These are phyloP conservation scores for Choiromyces venosus DNA, from an alignment of 495 filamentous ascomycete species.

Conservation along the genomic window DNA sequence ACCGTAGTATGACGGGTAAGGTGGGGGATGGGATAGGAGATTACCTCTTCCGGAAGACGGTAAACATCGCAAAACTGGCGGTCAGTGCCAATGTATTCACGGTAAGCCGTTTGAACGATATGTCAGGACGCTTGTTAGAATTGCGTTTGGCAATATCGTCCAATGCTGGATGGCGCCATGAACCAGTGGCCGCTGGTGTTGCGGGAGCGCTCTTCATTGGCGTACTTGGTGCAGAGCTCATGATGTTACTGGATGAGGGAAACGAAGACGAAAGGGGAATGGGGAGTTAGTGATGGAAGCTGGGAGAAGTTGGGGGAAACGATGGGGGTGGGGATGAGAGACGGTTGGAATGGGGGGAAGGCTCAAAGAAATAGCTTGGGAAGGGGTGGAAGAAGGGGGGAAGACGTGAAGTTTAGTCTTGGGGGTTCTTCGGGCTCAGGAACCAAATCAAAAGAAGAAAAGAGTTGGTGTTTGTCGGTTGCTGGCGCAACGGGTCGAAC, in stretches of 20 bases:
- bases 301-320: neutral
- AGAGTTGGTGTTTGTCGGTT: neutral
- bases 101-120: slow-evolving; percentile 58
- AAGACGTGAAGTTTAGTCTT: neutral
- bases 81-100: slow-evolving; percentile 59
- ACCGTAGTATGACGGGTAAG: slow-evolving; percentile 4
- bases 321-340: neutral
- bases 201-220: slow-evolving; percentile 19
- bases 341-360: neutral
- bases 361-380: neutral
- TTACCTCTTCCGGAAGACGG: slow-evolving; percentile 30
- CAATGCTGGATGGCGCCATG: slow-evolving; percentile 80
- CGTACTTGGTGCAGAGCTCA: slow-evolving; percentile 32
- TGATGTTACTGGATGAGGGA: neutral
- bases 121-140: slow-evolving; percentile 60
- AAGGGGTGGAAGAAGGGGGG: neutral
- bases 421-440: neutral
- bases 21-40: slow-evolving; percentile 41
- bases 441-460: neutral
- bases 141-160: slow-evolving; percentile 71
- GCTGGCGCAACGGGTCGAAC: neutral
- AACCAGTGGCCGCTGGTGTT: slow-evolving; percentile 58
- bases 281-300: neutral
- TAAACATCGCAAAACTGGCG: slow-evolving; percentile 44
- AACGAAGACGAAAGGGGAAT: neutral